phyloP scores from a whole-genome alignment of 208 protist genomes.

The Wallacemonas sp. region DNA sequence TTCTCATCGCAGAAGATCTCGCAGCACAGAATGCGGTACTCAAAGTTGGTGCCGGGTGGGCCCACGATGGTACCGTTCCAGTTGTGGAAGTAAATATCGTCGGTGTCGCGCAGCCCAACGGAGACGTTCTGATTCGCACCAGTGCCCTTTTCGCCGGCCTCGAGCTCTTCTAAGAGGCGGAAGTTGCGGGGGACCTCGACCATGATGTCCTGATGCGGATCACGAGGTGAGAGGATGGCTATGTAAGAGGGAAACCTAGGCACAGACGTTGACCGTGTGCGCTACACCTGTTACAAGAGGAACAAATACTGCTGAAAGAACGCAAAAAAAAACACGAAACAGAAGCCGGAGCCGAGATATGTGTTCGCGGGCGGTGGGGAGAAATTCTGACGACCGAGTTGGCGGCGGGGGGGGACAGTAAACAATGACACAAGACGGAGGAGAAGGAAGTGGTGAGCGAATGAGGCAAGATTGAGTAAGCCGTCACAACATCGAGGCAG shows the following conservation, averaged over 20 bases:
- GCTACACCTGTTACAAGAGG: not conserved
- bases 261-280: too few relatives aligned
- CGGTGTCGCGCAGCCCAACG: conserved; percentile 84
- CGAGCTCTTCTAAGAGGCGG: conserved; percentile 87
- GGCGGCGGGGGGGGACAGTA: too few relatives aligned
- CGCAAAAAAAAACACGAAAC: not conserved
- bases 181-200: conserved; percentile 93
- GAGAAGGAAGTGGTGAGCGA: too few relatives aligned
- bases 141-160: conserved; percentile 91
- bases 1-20: conserved; percentile 91
- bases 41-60: conserved; percentile 84
- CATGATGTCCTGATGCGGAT: conserved; percentile 37
- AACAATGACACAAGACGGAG: too few relatives aligned
- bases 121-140: conserved; percentile 88
- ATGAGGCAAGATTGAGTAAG: too few relatives aligned
- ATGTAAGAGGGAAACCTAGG: not conserved
- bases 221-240: not conserved
- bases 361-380: too few relatives aligned
- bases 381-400: too few relatives aligned
- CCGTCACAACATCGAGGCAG: too few relatives aligned
- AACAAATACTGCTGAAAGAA: not conserved
- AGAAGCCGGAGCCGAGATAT: too few relatives aligned
- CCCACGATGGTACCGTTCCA: conserved; percentile 93
- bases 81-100: conserved; percentile 90
- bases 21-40: conserved; percentile 87